Conservation (phyloP, 2,329 filamentous ascomycete genomes). For the Exophiala sideris region DNA sequence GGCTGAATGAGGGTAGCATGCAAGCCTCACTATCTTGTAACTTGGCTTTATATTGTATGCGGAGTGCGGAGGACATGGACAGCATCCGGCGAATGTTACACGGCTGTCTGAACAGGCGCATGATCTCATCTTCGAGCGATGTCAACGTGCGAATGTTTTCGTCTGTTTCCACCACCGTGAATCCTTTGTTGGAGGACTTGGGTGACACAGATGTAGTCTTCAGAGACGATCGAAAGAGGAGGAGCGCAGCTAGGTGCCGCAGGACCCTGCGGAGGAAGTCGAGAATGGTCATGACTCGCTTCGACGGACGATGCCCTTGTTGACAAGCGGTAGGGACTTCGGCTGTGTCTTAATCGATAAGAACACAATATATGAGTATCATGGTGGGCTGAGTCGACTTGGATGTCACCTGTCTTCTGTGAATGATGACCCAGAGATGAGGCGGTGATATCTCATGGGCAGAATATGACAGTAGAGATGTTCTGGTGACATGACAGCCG, state of each 20-base stretch:
- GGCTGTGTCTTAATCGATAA: constrained; percentile 8
- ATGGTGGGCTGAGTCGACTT: constrained; percentile 10
- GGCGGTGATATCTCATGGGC: constrained; percentile 13
- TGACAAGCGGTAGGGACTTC: not conserved
- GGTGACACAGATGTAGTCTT: constrained; percentile 18
- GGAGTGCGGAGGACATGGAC: constrained; percentile 44
- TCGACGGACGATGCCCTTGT: not conserved
- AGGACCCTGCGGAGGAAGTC: constrained; percentile 26
- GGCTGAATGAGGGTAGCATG: constrained; percentile 65
- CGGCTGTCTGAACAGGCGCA: constrained; percentile 34
- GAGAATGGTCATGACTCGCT: constrained; percentile 21
- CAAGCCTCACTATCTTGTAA: constrained; percentile 56
- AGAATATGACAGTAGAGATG: constrained; percentile 6
- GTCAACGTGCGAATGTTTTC: constrained; percentile 31
- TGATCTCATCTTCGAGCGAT: constrained; percentile 33
- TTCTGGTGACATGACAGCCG: constrained; percentile 17
- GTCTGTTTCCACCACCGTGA: constrained; percentile 19
- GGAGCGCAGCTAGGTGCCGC: constrained; percentile 37
- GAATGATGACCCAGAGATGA: not conserved
- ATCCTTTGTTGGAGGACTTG: constrained; percentile 17
- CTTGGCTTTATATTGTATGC: constrained; percentile 53
- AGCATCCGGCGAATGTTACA: constrained; percentile 35
- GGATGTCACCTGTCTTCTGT: constrained; percentile 9
- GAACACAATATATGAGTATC: constrained; percentile 5
- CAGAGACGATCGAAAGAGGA: constrained; percentile 37